phyloP scores from a whole-genome alignment of 108 stramenopile species.

The Conticribra weissflogii region DNA sequence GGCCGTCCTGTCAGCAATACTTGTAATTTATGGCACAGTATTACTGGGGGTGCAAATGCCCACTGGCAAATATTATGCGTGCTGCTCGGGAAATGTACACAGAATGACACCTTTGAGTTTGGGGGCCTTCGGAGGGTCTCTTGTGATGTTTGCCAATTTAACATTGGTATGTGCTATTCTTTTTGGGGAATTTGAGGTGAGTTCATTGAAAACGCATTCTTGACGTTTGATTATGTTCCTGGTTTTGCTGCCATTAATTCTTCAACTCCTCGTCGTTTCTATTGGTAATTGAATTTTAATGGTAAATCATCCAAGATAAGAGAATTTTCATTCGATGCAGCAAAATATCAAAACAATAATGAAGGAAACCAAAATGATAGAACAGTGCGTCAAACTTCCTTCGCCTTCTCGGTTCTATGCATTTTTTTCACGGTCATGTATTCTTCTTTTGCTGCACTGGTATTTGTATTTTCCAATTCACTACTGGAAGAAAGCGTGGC shows the following conservation, averaged over 20 bases:
- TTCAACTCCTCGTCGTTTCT: too few species aligned
- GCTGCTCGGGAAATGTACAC: constrained; percentile 75
- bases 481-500: constrained; percentile 72
- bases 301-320: too few species aligned
- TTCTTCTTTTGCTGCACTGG: constrained; percentile 67
- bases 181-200: constrained; percentile 90
- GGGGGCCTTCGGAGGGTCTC: constrained; percentile 82
- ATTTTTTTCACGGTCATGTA: constrained; percentile 85
- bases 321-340: constrained; percentile 47
- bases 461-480: constrained; percentile 55
- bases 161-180: constrained; percentile 61
- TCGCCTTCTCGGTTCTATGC: constrained; percentile 82
- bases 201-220: background rate
- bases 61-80: constrained; percentile 80
- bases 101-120: constrained; percentile 78
- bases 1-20: constrained; percentile 68
- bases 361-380: constrained; percentile 27
- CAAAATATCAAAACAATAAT: constrained; percentile 45
- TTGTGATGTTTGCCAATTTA: constrained; percentile 86
- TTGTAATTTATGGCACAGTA: constrained; percentile 78
- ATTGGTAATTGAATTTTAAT: too few species aligned
- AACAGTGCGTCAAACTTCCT: constrained; percentile 60
- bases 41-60: constrained; percentile 79
- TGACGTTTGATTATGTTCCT: background rate
- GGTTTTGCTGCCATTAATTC: background rate